Evolutionary conservation across 2,329 filamentous ascomycete genomes (phyloP).

Genomic region (Hortaea werneckii): DNA sequence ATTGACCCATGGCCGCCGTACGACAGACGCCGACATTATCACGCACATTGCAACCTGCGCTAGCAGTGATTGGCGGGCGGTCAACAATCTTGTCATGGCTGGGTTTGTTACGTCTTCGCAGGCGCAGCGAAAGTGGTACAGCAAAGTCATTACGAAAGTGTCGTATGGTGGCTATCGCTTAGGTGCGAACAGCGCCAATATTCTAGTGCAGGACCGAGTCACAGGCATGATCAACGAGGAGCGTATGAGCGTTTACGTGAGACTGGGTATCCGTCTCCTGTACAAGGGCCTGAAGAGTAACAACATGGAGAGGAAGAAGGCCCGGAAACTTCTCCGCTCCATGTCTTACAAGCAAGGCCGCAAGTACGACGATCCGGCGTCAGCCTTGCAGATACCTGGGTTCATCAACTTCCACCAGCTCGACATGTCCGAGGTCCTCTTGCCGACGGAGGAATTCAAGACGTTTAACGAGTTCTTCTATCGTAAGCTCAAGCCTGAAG

Average conservation of each 20-base stretch:
- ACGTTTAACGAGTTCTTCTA: constrained; percentile 99
- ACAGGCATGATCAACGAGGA: constrained; percentile 98
- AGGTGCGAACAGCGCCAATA: constrained; percentile 95
- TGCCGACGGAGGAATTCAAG: constrained; percentile 75
- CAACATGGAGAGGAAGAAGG: constrained; percentile 96
- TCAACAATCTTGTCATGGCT: constrained; percentile 94
- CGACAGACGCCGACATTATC: constrained; percentile 94
- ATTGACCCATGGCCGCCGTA: constrained; percentile 57
- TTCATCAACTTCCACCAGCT: constrained; percentile 94
- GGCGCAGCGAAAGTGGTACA: constrained; percentile 89
- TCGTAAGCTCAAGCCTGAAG: constrained; percentile 74
- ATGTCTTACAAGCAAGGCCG: constrained; percentile 92
- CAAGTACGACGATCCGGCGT: constrained; percentile 93
- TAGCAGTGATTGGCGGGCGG: constrained; percentile 93
- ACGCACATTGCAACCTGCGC: constrained; percentile 97
- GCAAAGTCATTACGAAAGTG: constrained; percentile 89
- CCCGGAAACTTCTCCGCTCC: constrained; percentile 81
- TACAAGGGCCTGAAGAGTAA: constrained; percentile 94
- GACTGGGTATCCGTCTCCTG: constrained; percentile 80
- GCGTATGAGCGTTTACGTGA: constrained; percentile 97
- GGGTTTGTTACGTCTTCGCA: constrained; percentile 96
- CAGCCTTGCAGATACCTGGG: constrained; percentile 72
- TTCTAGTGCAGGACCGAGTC: constrained; percentile 88
- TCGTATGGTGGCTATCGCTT: constrained; percentile 88
- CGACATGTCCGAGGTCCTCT: constrained; percentile 81